Evolutionary conservation across 148 eudicot genomes (phyloP).

Genomic region (Chenopodium suecicum): DNA sequence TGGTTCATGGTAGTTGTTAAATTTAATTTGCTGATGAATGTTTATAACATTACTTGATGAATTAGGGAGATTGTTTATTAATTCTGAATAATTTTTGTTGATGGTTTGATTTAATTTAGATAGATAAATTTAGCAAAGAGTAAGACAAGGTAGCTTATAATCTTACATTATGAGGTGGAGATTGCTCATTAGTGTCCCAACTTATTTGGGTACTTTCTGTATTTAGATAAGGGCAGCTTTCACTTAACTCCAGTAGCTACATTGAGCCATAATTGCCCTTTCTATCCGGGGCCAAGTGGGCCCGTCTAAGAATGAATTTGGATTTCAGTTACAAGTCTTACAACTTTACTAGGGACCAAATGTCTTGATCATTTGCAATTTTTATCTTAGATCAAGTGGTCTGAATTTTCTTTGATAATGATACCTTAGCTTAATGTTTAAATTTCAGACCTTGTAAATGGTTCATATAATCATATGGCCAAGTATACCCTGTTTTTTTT

Average conservation of each 20-base stretch:
- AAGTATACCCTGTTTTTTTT: not conserved
- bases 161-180: not conserved
- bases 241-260: conserved; percentile 1
- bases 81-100: too few relatives aligned
- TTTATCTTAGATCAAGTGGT: not conserved
- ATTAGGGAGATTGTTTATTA: too few relatives aligned
- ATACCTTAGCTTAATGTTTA: not conserved
- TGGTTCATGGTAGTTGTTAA: not conserved
- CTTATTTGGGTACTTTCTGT: not conserved
- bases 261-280: not conserved
- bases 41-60: too few relatives aligned
- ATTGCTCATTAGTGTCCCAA: not conserved
- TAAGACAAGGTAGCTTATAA: not conserved
- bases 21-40: too few relatives aligned
- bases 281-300: not conserved
- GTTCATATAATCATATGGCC: not conserved
- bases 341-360: not conserved
- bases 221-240: not conserved
- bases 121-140: too few relatives aligned
- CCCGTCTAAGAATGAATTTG: not conserved
- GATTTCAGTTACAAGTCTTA: not conserved
- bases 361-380: not conserved
- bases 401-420: not conserved
- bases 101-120: too few relatives aligned
- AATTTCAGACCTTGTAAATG: not conserved